Evolutionary conservation across 345 rosid species (phyloP).

Genomic region (Gossypium mustelinum): DNA sequence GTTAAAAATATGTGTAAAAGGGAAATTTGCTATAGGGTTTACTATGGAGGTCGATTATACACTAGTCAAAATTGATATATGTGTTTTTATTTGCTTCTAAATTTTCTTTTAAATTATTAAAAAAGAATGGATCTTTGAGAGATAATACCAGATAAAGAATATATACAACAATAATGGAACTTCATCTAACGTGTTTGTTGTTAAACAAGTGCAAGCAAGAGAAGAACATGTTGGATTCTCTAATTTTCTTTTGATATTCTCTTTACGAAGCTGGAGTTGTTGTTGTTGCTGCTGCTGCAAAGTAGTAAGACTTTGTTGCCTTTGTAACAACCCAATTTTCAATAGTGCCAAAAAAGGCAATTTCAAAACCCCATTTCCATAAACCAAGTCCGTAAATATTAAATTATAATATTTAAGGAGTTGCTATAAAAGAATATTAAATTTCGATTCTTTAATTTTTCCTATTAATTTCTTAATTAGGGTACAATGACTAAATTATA

Average conservation of each 20-base stretch:
- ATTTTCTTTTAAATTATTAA: conserved; percentile 14
- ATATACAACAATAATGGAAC: background rate
- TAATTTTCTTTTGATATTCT: conserved; percentile 44
- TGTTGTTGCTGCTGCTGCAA: conserved; percentile 27
- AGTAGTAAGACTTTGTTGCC: conserved; percentile 39
- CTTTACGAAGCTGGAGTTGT: conserved; percentile 15
- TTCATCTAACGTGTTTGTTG: conserved; percentile 42
- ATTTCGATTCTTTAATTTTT: too few relatives aligned
- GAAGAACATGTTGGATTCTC: conserved; percentile 33
- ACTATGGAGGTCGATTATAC: conserved; percentile 10
- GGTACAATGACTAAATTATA: too few relatives aligned
- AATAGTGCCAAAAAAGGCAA: too few relatives aligned
- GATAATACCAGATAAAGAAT: background rate
- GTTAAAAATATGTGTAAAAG: conserved; percentile 3
- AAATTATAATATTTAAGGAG: too few relatives aligned
- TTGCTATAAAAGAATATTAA: too few relatives aligned
- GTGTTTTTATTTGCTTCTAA: background rate
- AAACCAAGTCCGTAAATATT: too few relatives aligned
- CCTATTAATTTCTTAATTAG: too few relatives aligned
- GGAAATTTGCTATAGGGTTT: conserved; percentile 22
- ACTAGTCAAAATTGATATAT: background rate
- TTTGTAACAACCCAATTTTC: background rate
- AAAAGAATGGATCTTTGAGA: conserved; percentile 15
- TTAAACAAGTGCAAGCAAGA: conserved; percentile 16
- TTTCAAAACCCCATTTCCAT: too few relatives aligned